phyloP scores from a whole-genome alignment of 352 stramenopile species.

The Phytopythium montanum region DNA sequence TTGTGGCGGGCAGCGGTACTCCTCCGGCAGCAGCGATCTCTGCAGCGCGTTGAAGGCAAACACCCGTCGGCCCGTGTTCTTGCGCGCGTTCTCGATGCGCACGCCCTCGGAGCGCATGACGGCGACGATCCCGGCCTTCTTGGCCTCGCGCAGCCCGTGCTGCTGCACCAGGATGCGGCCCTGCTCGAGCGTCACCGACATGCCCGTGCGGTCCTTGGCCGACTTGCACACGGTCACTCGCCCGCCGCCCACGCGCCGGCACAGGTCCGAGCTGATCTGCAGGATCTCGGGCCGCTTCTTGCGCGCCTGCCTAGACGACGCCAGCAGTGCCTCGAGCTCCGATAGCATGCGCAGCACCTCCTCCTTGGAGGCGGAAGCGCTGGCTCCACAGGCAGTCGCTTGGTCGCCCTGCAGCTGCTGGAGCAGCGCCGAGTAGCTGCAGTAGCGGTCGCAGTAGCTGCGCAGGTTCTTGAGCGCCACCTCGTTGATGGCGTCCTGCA shows the following conservation, averaged over 20 bases:
- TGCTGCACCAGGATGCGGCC: conserved; percentile 82
- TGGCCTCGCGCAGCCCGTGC: conserved; percentile 61
- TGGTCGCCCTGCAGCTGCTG: conserved; percentile 21
- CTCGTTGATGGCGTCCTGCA: conserved; percentile 84
- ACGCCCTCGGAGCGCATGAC: conserved; percentile 84
- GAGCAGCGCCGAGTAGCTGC: conserved; percentile 55
- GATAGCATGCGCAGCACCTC: conserved; percentile 49
- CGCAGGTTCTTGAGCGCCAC: conserved; percentile 64
- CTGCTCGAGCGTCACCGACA: conserved; percentile 96
- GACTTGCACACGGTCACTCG: conserved; percentile 96
- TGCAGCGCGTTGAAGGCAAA: conserved; percentile 88
- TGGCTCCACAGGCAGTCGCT: not conserved
- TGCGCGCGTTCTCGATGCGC: conserved; percentile 82
- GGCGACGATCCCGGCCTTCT: conserved; percentile 73
- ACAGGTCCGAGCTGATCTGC: conserved; percentile 81
- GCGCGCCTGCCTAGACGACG: conserved; percentile 54
- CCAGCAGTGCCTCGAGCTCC: conserved; percentile 73
- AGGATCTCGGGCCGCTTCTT: conserved; percentile 86
- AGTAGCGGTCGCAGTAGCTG: conserved; percentile 72
- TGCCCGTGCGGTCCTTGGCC: conserved; percentile 97
- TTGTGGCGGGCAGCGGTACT: conserved; percentile 80
- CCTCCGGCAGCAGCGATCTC: conserved; percentile 72
- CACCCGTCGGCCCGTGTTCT: conserved; percentile 77
- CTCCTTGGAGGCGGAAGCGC: conserved; percentile 28
- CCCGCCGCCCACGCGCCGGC: conserved; percentile 78